A percentile compares a stretch with the other conserved stretches of the same genome.
Evolutionary conservation across 139 green algal genomes (phyloP).

Genomic region (Closterium sp.): DNA sequence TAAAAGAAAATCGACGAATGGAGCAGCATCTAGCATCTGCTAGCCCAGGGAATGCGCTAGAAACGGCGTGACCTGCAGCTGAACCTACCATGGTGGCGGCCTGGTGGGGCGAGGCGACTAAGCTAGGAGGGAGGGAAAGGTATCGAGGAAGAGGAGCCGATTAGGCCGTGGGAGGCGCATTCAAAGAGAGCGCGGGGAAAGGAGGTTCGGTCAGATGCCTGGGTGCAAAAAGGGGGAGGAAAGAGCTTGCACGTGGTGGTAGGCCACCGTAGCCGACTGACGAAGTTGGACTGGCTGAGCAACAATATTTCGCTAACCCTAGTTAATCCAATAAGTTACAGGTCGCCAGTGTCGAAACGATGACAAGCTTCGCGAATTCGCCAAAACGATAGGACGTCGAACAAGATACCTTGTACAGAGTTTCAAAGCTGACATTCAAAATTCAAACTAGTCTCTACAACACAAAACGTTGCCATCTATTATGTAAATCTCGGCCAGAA

Average conservation of each 20-base stretch:
- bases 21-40: neutral
- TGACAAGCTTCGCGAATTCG: no score
- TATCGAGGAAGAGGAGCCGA: neutral
- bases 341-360: no score
- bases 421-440: no score
- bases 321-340: no score
- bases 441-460: no score
- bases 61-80: neutral
- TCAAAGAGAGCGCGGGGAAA: neutral
- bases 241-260: neutral
- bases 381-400: no score
- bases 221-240: neutral
- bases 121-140: neutral
- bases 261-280: neutral
- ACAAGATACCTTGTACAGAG: no score
- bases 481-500: no score
- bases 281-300: no score
- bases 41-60: neutral
- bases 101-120: neutral
- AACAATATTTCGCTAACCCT: no score
- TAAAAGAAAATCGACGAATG: neutral
- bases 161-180: neutral
- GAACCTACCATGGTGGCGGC: neutral
- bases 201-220: neutral
- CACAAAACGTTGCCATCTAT: no score